Base-by-base conservation (phyloP, 2,329 filamentous ascomycete genomes). In the Verticillium klebahnii region DNA sequence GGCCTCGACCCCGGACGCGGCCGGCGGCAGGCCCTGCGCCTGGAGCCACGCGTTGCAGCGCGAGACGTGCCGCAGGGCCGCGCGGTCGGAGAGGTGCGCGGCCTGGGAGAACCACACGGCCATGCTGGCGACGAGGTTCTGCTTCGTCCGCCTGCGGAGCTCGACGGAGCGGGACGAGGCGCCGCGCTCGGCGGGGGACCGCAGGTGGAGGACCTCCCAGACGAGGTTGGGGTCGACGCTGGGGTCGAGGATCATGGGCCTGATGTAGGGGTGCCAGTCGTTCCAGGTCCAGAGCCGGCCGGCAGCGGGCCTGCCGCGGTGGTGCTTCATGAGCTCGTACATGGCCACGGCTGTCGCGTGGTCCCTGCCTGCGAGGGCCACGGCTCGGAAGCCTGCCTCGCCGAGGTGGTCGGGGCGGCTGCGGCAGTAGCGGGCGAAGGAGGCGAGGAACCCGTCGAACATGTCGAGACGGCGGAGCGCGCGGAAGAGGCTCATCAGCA, bases 211-310 rank as follows among this genome's bases (percentile, higher is more conserved):
- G 23, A 73, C 60, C 32, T 67, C 62, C 73, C 73, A 76, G 11
- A 74, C 65, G 8, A 66, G 58, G 17, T 36, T 23, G 11, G 65
- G 37, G 7, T 64, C 60, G 14, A 76, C 39, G 6, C 67, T 57
- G 3, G 68, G 62, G 59, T 77, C 73, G 40, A 69, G 69, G 63
- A 77, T 70, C 62, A 78, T 72, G 31, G 60, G 57, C 45, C 75
- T 67, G 4, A 70, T 54, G 60, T 76, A 71, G 4, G 66, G 67
- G 19, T 61, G 62, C 76, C 76, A 78, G 14, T 67, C 58, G 15
- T 67, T 67, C 73, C 75, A 78, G 17, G 68, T 58, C 70, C 74
- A 74, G 4, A 67, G 2, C 60, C 57, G 31, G 67, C 60, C 7
- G 40, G 50, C 5, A 39, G 23, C 29, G 17, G 58, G 23, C 14